Conservation (phyloP, 139 green algal species). For the Cymbomonas tetramitiformis region DNA sequence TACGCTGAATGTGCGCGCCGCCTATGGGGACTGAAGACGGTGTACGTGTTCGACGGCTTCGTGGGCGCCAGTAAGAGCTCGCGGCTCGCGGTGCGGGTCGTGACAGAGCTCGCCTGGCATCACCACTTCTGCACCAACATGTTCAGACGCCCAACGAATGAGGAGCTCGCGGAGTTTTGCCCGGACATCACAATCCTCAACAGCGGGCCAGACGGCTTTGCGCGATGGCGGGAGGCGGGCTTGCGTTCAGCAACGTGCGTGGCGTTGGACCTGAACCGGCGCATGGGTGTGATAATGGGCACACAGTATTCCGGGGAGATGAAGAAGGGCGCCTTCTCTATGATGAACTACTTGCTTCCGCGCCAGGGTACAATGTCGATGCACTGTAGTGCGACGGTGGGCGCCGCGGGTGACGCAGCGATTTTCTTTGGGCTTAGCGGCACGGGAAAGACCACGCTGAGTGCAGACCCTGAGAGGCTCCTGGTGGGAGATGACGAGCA, state of each 20-base stretch:
- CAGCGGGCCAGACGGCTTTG: constrained; percentile 67
- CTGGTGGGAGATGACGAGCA: constrained; percentile 90
- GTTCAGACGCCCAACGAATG: constrained; percentile 59
- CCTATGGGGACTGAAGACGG: background rate
- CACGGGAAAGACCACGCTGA: constrained; percentile 49
- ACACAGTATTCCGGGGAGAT: constrained; percentile 76
- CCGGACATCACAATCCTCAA: constrained; percentile 93
- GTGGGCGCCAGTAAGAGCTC: constrained; percentile 11
- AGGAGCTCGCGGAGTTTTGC: constrained; percentile 67
- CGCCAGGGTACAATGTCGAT: constrained; percentile 64
- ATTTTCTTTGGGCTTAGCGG: constrained; percentile 32
- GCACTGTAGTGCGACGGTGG: constrained; percentile 77
- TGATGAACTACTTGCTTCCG: constrained; percentile 85
- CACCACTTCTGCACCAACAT: constrained; percentile 96
- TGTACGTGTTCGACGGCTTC: constrained; percentile 29
- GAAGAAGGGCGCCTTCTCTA: constrained; percentile 75
- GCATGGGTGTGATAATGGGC: constrained; percentile 51
- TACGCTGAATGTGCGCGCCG: background rate
- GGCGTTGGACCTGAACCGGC: constrained; percentile 62
- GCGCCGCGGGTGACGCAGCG: constrained; percentile 22
- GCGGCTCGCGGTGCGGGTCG: constrained; percentile 50
- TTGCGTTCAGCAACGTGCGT: constrained; percentile 79
- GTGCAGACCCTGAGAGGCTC: constrained; percentile 50
- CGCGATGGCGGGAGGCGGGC: constrained; percentile 68
- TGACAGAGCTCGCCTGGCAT: constrained; percentile 79